Conservation (phyloP, 2,329 filamentous ascomycete genomes). For the Gaeumannomyces tritici region DNA sequence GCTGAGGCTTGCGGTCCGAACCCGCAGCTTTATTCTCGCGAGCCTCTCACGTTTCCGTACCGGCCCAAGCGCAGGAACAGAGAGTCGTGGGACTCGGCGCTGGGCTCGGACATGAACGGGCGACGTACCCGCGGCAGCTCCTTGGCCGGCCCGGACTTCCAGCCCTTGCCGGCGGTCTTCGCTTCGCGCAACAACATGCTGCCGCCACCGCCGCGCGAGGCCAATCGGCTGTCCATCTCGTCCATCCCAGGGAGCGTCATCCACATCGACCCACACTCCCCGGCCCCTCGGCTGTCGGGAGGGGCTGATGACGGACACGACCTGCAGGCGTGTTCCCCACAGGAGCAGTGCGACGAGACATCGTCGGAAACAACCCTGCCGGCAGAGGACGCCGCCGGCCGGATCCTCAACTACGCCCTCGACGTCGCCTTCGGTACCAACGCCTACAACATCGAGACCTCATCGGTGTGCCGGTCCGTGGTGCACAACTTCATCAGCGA, state of each 20-base stretch:
- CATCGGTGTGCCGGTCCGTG: constrained; percentile 1
- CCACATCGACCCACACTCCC: not conserved
- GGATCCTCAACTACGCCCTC: constrained; percentile 6
- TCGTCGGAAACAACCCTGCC: constrained; percentile 1
- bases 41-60: not conserved
- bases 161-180: not conserved
- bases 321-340: not conserved
- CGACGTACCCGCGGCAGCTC: constrained; percentile 3
- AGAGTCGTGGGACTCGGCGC: constrained; percentile 3
- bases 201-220: not conserved
- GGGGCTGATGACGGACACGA: not conserved
- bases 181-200: not conserved
- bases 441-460: not conserved
- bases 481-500: constrained; percentile 7
- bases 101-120: constrained; percentile 2
- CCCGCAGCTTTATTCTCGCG: not conserved
- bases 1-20: not conserved
- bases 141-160: not conserved
- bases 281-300: not conserved
- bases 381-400: constrained; percentile 3
- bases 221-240: not conserved
- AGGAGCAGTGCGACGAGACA: constrained; percentile 1
- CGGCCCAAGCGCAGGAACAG: constrained; percentile 1
- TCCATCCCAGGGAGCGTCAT: not conserved
- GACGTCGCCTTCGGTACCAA: constrained; percentile 4